A percentile compares a stretch with the other conserved stretches of the same genome.
Conservation (phyloP, 495 filamentous ascomycete genomes). For the Aspergillus heteromorphus region DNA sequence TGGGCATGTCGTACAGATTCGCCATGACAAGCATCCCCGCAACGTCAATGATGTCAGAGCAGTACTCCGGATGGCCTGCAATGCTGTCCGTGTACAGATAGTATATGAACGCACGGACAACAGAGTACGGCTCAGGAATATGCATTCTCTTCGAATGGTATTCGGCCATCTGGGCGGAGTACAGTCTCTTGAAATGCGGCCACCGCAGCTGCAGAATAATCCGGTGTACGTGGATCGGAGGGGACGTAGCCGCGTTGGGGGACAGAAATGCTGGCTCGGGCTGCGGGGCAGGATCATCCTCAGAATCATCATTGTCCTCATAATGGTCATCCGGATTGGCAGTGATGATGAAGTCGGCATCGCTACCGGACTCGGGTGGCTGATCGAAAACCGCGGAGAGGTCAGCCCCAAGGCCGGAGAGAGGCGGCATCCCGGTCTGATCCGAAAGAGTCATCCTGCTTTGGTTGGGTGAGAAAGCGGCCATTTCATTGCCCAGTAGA, state of each 20-base stretch:
- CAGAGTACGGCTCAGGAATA: slow-evolving; percentile 91
- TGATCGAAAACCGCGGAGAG: slow-evolving; percentile 81
- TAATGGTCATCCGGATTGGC: slow-evolving; percentile 65
- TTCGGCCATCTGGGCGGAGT: slow-evolving; percentile 89
- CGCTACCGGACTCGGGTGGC: slow-evolving; percentile 69
- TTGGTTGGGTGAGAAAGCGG: slow-evolving; percentile 53
- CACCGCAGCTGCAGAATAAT: slow-evolving; percentile 90
- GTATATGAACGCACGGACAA: slow-evolving; percentile 90
- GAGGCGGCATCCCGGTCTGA: slow-evolving; percentile 36
- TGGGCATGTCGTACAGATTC: slow-evolving; percentile 94
- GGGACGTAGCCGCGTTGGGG: slow-evolving; percentile 59
- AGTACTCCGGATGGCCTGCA: slow-evolving; percentile 56
- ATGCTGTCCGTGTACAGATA: slow-evolving; percentile 97
- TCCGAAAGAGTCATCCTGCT: slow-evolving; percentile 50
- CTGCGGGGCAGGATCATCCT: slow-evolving; percentile 34
- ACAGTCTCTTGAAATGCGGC: slow-evolving; percentile 91
- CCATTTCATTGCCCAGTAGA: slow-evolving; percentile 72
- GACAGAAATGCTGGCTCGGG: slow-evolving; percentile 56
- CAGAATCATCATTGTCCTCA: slow-evolving; percentile 51
- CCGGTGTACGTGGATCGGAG: slow-evolving; percentile 86
- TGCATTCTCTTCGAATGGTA: slow-evolving; percentile 96
- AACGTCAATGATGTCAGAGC: slow-evolving; percentile 72
- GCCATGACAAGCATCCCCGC: slow-evolving; percentile 97
- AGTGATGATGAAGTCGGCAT: slow-evolving; percentile 80
- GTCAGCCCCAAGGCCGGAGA: slow-evolving; percentile 70